phyloP scores from a whole-genome alignment of 164 flowering plant species.

The Piper longum region DNA sequence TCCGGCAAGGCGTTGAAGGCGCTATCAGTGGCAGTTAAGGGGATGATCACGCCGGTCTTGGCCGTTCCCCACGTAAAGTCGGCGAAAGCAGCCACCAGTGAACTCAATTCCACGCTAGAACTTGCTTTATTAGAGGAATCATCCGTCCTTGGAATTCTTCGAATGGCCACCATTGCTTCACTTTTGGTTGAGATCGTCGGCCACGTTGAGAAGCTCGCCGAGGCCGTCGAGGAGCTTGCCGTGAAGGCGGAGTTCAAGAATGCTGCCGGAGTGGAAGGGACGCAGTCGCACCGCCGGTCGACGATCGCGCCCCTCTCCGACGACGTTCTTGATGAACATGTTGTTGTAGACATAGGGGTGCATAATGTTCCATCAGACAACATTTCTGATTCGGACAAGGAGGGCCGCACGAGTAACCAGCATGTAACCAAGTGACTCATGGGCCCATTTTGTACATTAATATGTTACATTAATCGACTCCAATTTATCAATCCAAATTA shows the following conservation, averaged over 20 bases:
- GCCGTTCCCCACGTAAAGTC: neutral
- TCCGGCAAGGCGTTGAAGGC: constrained; percentile 35
- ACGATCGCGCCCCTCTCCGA: constrained; percentile 2
- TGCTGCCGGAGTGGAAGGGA: neutral
- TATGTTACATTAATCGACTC: neutral
- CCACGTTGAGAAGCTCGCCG: constrained; percentile 34
- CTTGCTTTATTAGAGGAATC: constrained; percentile 1
- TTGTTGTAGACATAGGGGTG: neutral
- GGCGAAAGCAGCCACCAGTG: constrained; percentile 17
- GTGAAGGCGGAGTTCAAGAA: constrained; percentile 7
- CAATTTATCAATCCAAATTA: too few species aligned
- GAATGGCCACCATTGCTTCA: constrained; percentile 34
- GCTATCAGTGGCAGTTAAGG: constrained; percentile 19
- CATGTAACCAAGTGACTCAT: neutral
- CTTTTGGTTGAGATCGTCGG: constrained; percentile 33
- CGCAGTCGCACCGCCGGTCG: constrained; percentile 1
- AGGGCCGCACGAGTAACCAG: neutral
- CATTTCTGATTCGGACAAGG: neutral
- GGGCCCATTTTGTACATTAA: neutral
- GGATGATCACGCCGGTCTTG: constrained; percentile 3
- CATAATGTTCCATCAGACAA: neutral
- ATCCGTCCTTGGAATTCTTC: constrained; percentile 26
- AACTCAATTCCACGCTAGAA: constrained; percentile 15
- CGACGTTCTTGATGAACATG: neutral
- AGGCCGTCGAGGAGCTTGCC: constrained; percentile 41